Evolutionary conservation across 805 yeast species (phyloP).

Genomic region (Candida mattraensis): DNA sequence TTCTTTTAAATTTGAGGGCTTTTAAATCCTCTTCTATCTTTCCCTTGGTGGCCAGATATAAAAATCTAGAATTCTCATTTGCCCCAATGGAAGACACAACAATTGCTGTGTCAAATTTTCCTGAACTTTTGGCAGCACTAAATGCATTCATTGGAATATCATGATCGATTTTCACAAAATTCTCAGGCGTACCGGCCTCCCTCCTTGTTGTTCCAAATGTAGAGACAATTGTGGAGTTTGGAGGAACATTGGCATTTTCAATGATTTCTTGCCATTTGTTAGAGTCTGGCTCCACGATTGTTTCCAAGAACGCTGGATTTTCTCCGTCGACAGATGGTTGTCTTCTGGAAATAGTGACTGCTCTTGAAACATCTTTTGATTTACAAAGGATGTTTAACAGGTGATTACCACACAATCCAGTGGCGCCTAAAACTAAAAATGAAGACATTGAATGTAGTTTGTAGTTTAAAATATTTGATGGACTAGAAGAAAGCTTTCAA

Average conservation of each 20-base stretch:
- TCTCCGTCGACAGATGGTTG: slow-evolving; percentile 30
- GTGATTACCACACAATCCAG: slow-evolving; percentile 72
- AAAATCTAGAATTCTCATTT: slow-evolving; percentile 49
- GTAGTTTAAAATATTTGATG: no score
- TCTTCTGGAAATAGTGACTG: slow-evolving; percentile 55
- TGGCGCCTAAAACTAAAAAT: slow-evolving; percentile 59
- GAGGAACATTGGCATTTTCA: slow-evolving; percentile 29
- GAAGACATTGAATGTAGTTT: no score
- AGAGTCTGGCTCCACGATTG: slow-evolving; percentile 46
- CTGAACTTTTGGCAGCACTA: slow-evolving; percentile 67
- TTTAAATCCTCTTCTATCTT: slow-evolving; percentile 67
- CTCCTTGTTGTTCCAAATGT: slow-evolving; percentile 76
- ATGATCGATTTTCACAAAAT: slow-evolving; percentile 70
- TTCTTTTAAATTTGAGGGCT: slow-evolving; percentile 63
- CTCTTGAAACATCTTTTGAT: slow-evolving; percentile 36
- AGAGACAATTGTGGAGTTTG: slow-evolving; percentile 50
- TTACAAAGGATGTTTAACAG: slow-evolving; percentile 47
- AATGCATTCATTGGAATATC: slow-evolving; percentile 71
- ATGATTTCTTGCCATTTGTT: slow-evolving; percentile 50
- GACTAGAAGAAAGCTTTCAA: no score
- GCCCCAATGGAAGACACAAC: slow-evolving; percentile 72
- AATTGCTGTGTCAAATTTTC: slow-evolving; percentile 61
- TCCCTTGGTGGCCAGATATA: slow-evolving; percentile 72
- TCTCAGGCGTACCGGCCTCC: slow-evolving; percentile 69
- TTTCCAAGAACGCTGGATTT: slow-evolving; percentile 24